Conservation (phyloP, 495 filamentous ascomycete species). For the Podospora pseudocomata region DNA sequence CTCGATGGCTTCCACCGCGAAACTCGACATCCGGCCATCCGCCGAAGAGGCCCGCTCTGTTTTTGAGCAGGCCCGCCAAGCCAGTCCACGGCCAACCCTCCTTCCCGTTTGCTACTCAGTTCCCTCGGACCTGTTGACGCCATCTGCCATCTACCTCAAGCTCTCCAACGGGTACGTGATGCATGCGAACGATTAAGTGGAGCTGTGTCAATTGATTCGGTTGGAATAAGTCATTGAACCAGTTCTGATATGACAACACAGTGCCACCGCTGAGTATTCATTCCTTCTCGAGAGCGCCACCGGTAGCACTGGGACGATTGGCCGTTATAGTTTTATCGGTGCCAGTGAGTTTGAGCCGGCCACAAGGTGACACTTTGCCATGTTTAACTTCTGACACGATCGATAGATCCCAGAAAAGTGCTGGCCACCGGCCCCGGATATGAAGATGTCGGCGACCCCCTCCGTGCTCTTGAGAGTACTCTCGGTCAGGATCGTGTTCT, state of each 20-base stretch:
- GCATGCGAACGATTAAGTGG: neutral
- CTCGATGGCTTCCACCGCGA: conserved; percentile 23
- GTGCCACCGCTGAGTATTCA: conserved; percentile 65
- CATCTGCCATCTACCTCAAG: conserved; percentile 87
- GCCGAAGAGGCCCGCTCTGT: conserved; percentile 25
- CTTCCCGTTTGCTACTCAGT: conserved; percentile 84
- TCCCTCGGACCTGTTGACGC: conserved; percentile 86
- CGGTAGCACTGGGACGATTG: conserved; percentile 87
- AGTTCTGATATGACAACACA: conserved; percentile 29
- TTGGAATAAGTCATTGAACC: neutral
- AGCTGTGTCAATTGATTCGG: neutral
- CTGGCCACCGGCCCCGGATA: conserved; percentile 84
- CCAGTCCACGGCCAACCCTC: conserved; percentile 56
- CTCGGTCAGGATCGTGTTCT: conserved; percentile 72
- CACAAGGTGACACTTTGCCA: neutral
- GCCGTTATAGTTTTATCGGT: conserved; percentile 91
- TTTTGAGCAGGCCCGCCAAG: conserved; percentile 28
- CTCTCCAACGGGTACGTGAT: conserved; percentile 43
- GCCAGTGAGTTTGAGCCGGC: conserved; percentile 47
- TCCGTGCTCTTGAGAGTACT: conserved; percentile 75
- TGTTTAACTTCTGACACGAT: conserved; percentile 7
- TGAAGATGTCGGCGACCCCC: conserved; percentile 76
- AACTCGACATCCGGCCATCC: conserved; percentile 31
- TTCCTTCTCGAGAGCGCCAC: conserved; percentile 95
- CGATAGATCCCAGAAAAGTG: conserved; percentile 64